These are phyloP conservation scores for Raphanus hybrid DNA, from an alignment of 441 rosid species.

Conservation along the genomic window DNA sequence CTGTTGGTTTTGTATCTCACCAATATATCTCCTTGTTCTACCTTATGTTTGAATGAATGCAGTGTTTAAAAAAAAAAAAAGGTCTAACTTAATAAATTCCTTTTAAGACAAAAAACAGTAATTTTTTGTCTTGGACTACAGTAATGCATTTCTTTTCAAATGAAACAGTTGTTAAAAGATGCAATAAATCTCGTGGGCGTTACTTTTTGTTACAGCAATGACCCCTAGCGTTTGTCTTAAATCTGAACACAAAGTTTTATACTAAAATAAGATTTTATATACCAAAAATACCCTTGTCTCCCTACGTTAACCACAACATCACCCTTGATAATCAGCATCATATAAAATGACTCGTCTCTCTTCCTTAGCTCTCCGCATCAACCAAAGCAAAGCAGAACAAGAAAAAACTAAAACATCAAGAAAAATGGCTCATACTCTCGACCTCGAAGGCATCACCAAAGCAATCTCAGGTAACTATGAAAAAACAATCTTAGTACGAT, in stretches of 20 bases:
- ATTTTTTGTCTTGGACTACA: slow-evolving; percentile 11
- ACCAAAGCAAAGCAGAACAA: slow-evolving; percentile 3
- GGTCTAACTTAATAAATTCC: slow-evolving; percentile 25
- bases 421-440: slow-evolving; percentile 56
- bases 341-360: slow-evolving; percentile 32
- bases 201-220: slow-evolving; percentile 26
- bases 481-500: not conserved
- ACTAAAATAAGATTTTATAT: not conserved
- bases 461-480: slow-evolving; percentile 70
- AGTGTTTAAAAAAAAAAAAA: too few species aligned
- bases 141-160: not conserved
- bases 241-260: slow-evolving; percentile 15
- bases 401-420: not conserved
- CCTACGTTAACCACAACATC: slow-evolving; percentile 21
- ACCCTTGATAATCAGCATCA: slow-evolving; percentile 18
- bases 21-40: too few species aligned
- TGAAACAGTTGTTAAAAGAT: slow-evolving; percentile 8
- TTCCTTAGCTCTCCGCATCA: slow-evolving; percentile 22
- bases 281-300: slow-evolving; percentile 24
- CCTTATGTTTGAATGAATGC: too few species aligned
- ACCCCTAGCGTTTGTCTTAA: slow-evolving; percentile 18
- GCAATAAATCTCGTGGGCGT: slow-evolving; percentile 27
- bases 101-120: slow-evolving; percentile 3
- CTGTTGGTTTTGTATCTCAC: too few species aligned
- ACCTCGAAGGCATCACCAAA: slow-evolving; percentile 53